Evolutionary conservation across 2,329 filamentous ascomycete species (phyloP), one percentile per base, ranked within the genome.

Genomic region (Penicillium sp.): DNA sequence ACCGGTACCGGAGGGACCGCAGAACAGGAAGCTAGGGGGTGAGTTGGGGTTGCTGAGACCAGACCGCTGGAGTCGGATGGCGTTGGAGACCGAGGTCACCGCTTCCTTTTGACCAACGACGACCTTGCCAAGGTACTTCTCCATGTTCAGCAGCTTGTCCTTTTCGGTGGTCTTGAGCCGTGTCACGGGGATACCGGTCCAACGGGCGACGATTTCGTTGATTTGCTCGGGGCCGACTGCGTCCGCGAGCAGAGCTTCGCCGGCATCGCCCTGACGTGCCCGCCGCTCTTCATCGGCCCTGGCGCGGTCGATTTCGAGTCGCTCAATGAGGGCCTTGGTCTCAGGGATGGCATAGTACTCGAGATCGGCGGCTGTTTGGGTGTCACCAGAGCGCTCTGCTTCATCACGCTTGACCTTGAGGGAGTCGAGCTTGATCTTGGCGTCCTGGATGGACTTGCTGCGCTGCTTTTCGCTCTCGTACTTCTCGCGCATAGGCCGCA

Each of bases 331-430:
- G 26, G 77, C 71, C 66, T 91, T 83, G 59, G 95, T 87, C 65
- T 97, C 91, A 0, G 93, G 93, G 57, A 98, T 97, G 53, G 91
- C 93, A 65, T 95, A 95, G 75, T 97, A 97, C 68, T 94, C 86
- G 56, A 98, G 79, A 70, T 98, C 93, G 43, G 93, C 94, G 52
- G 91, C 93, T 38, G 86, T 89, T 57, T 82, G 79, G 55, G 93
- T 83, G 65, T 97, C 88, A 48, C 88, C 83, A 54, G 83, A 81
- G 66, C 94, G 85, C 67, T 88, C 87, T n/a, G 91, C 90, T 63
- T 96, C 89, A 57, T 95, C 91, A 56, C 88, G 81, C 71, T 96
- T 95, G 69, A 90, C 87, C 71, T 88, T 87, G 57, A 97, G 80
- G 53, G 85, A 81, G 59, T 98, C 93, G 46, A 97, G 83, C 73